A percentile compares a stretch with the other conserved stretches of the same genome.
Conservation (phyloP, 495 filamentous ascomycete species). For the Lasiosphaeriaceae sp. region DNA sequence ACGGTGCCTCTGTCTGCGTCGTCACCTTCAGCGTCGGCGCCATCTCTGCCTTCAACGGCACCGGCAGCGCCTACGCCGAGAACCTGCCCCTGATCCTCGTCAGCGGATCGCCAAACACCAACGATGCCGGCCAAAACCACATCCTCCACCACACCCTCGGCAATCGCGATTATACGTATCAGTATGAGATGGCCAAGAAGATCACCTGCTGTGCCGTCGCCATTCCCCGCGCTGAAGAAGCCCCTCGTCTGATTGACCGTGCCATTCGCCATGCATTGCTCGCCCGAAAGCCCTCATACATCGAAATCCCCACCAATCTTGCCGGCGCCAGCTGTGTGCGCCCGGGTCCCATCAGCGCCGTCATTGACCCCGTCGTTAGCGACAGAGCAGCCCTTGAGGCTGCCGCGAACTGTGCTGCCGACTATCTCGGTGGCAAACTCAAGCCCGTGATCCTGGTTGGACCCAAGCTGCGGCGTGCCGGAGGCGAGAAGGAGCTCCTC, state of each 20-base stretch:
- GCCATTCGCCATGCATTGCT: constrained; percentile 71
- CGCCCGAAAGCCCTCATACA: constrained; percentile 69
- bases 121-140: constrained; percentile 49
- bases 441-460: constrained; percentile 24
- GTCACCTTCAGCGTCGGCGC: constrained; percentile 78
- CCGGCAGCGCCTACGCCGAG: constrained; percentile 68
- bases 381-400: constrained; percentile 17
- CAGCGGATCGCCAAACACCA: constrained; percentile 60
- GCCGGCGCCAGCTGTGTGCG: constrained; percentile 40
- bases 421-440: constrained; percentile 21
- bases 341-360: constrained; percentile 21
- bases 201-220: constrained; percentile 59
- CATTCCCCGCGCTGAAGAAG: constrained; percentile 63
- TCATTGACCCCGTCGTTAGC: constrained; percentile 14
- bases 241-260: constrained; percentile 69
- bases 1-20: constrained; percentile 63
- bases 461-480: constrained; percentile 17
- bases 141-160: constrained; percentile 89
- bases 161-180: constrained; percentile 76
- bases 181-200: constrained; percentile 58
- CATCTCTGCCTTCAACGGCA: constrained; percentile 64
- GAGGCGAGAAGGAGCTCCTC: constrained; percentile 16
- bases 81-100: constrained; percentile 73
- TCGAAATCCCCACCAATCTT: constrained; percentile 79
- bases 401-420: constrained; percentile 12